These are phyloP conservation scores for Fimicolochytrium jonesii DNA, from an alignment of 192 early-diverging fungal species.

Conservation along the genomic window DNA sequence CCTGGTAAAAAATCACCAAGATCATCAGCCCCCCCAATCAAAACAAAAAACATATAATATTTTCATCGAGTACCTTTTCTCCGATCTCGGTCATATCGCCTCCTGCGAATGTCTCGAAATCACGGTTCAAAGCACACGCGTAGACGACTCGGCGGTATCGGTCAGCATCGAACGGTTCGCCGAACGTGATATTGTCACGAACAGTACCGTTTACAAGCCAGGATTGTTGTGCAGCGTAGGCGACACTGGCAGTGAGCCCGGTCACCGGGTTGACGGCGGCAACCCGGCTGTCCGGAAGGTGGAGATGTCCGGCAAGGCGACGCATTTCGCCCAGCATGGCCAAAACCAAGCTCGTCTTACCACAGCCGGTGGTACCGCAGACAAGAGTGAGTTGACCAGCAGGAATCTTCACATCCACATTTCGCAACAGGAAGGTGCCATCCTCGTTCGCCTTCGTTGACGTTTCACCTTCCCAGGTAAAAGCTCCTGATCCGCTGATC, in stretches of 20 bases:
- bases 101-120: conserved; percentile 76
- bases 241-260: conserved; percentile 42
- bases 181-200: conserved; percentile 79
- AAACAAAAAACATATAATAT: conserved; percentile 26
- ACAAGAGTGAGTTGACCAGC: conserved; percentile 53
- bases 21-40: conserved; percentile 45
- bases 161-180: conserved; percentile 61
- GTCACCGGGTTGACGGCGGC: not conserved
- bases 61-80: conserved; percentile 33
- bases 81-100: conserved; percentile 90
- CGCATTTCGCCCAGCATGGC: conserved; percentile 80
- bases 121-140: conserved; percentile 81
- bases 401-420: conserved; percentile 27
- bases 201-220: conserved; percentile 60
- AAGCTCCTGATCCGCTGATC: conserved; percentile 8
- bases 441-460: not conserved
- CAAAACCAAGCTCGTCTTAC: conserved; percentile 74
- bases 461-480: too few relatives aligned
- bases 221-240: conserved; percentile 74
- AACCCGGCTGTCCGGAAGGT: conserved; percentile 27
- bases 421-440: conserved; percentile 32
- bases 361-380: conserved; percentile 81
- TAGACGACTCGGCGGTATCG: conserved; percentile 78
- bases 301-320: conserved; percentile 29
- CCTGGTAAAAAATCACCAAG: too few relatives aligned